Conservation (phyloP, 2,329 filamentous ascomycete species). For the Trichoderma endophyticum region DNA sequence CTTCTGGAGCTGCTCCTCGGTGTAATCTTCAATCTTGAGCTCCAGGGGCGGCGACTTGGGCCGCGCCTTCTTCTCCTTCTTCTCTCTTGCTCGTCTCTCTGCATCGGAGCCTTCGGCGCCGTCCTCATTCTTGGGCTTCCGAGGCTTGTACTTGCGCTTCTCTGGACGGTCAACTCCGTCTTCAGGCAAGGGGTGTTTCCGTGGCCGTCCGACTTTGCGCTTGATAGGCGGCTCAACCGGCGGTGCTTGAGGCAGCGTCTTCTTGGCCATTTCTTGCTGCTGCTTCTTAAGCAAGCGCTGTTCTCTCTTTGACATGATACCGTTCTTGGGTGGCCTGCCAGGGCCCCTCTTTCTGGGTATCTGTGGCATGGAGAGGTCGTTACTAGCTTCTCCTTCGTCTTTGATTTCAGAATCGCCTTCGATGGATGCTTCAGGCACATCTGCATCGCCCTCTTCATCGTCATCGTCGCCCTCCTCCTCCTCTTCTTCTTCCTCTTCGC, state of each 20-base stretch:
- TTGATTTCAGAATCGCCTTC: conserved; percentile 29
- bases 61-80: conserved; percentile 57
- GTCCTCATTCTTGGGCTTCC: conserved; percentile 53
- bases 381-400: conserved; percentile 30
- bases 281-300: conserved; percentile 61
- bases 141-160: conserved; percentile 65
- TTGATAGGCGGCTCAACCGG: conserved; percentile 53
- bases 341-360: conserved; percentile 69
- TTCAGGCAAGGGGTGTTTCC: conserved; percentile 61
- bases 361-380: conserved; percentile 39
- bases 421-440: conserved; percentile 21
- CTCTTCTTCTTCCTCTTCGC: conserved; percentile 29
- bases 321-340: conserved; percentile 78
- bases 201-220: conserved; percentile 62
- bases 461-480: conserved; percentile 26
- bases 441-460: conserved; percentile 29
- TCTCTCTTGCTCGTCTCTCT: conserved; percentile 54
- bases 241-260: conserved; percentile 47
- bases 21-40: conserved; percentile 54
- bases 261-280: conserved; percentile 47
- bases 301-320: conserved; percentile 78
- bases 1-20: conserved; percentile 56
- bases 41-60: conserved; percentile 60
- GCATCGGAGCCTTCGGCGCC: conserved; percentile 55
- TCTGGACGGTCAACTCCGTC: conserved; percentile 52